A percentile compares a stretch with the other conserved stretches of the same genome.
Conservation (phyloP, 2,329 filamentous ascomycete species). For the Penicillium sp. region DNA sequence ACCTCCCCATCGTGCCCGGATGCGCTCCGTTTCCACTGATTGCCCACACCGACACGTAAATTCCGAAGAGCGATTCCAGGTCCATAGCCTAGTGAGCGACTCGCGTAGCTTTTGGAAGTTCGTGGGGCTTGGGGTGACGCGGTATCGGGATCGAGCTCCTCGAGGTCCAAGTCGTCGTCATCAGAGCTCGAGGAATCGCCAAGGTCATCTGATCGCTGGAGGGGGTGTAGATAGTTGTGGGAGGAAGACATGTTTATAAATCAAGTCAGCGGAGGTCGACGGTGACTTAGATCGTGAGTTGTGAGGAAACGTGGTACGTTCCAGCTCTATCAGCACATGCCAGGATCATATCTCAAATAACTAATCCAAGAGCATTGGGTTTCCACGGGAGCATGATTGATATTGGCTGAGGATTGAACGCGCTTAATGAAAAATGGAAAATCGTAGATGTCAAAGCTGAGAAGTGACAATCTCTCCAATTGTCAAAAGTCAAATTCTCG, state of each 20-base stretch:
- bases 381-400: conserved; percentile 23
- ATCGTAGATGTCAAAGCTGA: background rate
- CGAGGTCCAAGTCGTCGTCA: conserved; percentile 51
- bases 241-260: conserved; percentile 40
- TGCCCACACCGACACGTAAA: conserved; percentile 54
- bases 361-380: conserved; percentile 19
- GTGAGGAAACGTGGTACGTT: conserved; percentile 22
- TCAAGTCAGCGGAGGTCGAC: conserved; percentile 4
- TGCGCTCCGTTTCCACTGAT: conserved; percentile 45
- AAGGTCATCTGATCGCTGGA: conserved; percentile 37
- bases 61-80: conserved; percentile 53
- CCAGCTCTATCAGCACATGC: conserved; percentile 15
- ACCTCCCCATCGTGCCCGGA: conserved; percentile 38
- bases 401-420: background rate
- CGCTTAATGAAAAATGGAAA: background rate
- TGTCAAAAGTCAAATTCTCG: background rate
- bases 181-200: conserved; percentile 44
- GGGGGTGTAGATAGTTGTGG: conserved; percentile 41
- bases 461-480: background rate
- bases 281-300: conserved; percentile 16
- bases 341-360: conserved; percentile 26
- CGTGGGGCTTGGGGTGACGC: conserved; percentile 29
- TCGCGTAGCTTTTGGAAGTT: conserved; percentile 35
- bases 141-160: conserved; percentile 50
- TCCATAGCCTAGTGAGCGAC: conserved; percentile 35